Conservation (phyloP, 2,329 filamentous ascomycete genomes). For the Aspergillus fijiensis region DNA sequence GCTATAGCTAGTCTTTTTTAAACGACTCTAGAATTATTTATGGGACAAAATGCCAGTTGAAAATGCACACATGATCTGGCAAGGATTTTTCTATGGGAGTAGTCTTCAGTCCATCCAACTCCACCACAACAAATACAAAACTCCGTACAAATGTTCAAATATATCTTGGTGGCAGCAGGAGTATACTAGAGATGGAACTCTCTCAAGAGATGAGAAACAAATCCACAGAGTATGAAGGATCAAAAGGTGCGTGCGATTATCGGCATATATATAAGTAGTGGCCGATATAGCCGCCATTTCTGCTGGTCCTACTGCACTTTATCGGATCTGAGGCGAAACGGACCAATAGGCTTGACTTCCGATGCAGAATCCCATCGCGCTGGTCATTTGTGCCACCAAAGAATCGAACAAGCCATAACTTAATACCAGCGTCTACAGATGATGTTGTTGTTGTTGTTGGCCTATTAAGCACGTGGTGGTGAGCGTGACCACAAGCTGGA, state of each 20-base stretch:
- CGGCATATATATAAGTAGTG: background rate
- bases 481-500: background rate
- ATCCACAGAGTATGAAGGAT: too few relatives aligned
- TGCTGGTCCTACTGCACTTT: background rate
- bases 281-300: background rate
- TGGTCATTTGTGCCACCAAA: background rate
- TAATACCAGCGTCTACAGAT: too few relatives aligned
- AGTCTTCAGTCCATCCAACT: too few relatives aligned
- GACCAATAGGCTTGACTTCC: background rate
- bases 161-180: too few relatives aligned
- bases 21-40: background rate
- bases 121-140: too few relatives aligned
- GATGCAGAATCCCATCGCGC: background rate
- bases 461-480: background rate
- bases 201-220: too few relatives aligned
- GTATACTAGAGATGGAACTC: too few relatives aligned
- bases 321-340: background rate
- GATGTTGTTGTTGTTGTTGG: background rate
- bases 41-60: background rate
- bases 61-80: background rate
- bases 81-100: background rate
- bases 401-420: background rate
- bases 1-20: background rate
- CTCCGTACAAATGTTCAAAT: too few relatives aligned
- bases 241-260: background rate